Evolutionary conservation across 1,139 yeast species (phyloP), one percentile per base, ranked within the genome.

Genomic region (Tardiomyces digboiensis): DNA sequence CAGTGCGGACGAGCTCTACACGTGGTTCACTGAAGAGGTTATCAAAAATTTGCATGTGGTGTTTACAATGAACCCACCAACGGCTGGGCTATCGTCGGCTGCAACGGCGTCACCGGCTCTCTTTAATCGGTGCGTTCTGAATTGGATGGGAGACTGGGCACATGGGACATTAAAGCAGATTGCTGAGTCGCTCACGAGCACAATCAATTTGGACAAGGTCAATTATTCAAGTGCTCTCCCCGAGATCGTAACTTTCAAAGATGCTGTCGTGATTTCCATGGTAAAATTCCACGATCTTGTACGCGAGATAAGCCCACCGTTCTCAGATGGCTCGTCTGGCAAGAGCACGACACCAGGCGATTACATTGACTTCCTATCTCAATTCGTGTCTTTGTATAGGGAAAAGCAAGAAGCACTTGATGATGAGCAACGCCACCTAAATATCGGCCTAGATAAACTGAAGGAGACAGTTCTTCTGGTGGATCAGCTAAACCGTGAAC

Each of bases 61-160:
- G 0, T 87, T 89, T 57, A 85, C 88, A 0, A 74, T 87, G 53
- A 75, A 78, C 48, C 82, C 81, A 12, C 74, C 81, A 2, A 64
- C 67, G 4, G 61, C 64, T 22, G 63, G 63, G 1, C 56, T 65
- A 1, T 57, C 71, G 0, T 59, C 72, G 2, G 66, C 64, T 19
- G 72, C 80, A 2, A 71, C 82, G 5, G 72, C 89, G 0, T 89
- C 97, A 0, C 95, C 97, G 0, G 97, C 98, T 0, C 66, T 91
- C 36, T 82, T 87, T 64, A 91, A 91, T 57, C 71, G 98, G 56
- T 91, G 97, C 67, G 94, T 87, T 3, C 64, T 89, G 38, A 79
- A 82, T 57, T 87, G 94, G 89, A 80, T 87, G 82, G 95, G 95
- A 2, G 78, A 79, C 46, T 89, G 97, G 97, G 70, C 81, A 0